Percentiles rank a stretch among this genome's conserved stretches.
Conservation (phyloP, 352 stramenopile species). For the Pythium pectinolyticum region DNA sequence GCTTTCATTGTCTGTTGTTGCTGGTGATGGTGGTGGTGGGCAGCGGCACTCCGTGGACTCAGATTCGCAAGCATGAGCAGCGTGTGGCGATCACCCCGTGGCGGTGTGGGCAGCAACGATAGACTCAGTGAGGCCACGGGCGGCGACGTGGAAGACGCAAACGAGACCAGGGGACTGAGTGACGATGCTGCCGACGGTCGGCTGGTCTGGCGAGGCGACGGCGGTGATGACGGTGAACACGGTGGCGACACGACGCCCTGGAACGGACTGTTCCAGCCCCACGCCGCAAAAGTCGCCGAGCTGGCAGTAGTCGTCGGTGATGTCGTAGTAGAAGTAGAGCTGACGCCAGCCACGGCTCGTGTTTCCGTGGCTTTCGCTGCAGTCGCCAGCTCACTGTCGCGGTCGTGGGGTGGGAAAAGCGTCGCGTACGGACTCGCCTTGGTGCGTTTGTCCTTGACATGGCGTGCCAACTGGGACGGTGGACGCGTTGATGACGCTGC, state of each 20-base stretch:
- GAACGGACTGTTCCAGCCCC: constrained; percentile 12
- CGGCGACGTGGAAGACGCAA: neutral
- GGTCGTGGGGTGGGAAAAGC: constrained; percentile 4
- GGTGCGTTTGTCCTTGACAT: constrained; percentile 50
- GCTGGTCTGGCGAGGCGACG: neutral
- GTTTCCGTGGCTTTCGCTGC: neutral
- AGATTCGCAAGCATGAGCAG: constrained; percentile 15
- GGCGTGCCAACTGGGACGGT: constrained; percentile 52
- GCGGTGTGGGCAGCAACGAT: constrained; percentile 7
- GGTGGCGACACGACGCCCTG: neutral
- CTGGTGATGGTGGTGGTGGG: neutral
- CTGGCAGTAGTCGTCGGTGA: no score
- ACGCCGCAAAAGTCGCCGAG: neutral
- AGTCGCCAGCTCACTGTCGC: neutral
- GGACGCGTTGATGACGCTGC: no score
- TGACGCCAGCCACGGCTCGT: neutral
- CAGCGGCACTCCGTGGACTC: constrained; percentile 7
- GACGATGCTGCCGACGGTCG: neutral
- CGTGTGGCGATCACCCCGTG: constrained; percentile 6
- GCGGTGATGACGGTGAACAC: neutral
- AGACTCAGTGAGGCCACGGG: neutral
- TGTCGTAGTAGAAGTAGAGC: no score
- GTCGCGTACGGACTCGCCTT: constrained; percentile 20
- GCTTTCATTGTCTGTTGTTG: neutral
- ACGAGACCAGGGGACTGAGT: constrained; percentile 16